These are phyloP conservation scores for Fusarium graminum DNA, from an alignment of 2,329 filamentous ascomycete genomes.

Conservation along the genomic window DNA sequence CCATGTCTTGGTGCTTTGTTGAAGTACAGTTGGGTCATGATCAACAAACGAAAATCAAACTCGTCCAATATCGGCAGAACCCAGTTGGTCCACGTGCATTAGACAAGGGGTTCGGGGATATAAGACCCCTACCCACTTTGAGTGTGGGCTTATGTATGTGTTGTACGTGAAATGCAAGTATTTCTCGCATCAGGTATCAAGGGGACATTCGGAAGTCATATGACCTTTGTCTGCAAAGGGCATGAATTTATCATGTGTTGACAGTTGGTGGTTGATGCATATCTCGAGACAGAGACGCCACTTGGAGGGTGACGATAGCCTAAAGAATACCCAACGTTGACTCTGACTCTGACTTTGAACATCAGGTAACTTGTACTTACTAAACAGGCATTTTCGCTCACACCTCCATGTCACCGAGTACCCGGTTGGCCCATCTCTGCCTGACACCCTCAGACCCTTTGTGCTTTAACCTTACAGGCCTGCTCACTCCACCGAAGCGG, in stretches of 20 bases:
- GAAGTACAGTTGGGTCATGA: neutral
- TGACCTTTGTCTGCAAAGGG: neutral
- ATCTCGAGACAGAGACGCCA: too few species aligned
- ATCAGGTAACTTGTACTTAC: neutral
- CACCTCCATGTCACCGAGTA: constrained; percentile 37
- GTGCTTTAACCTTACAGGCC: neutral
- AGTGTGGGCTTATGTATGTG: neutral
- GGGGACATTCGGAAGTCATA: neutral
- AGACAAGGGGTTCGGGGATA: constrained; percentile 9
- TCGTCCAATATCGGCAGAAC: neutral
- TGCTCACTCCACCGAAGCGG: constrained; percentile 29
- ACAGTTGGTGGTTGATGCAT: too few species aligned
- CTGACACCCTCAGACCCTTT: constrained; percentile 6
- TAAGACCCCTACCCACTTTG: neutral
- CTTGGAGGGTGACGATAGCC: constrained; percentile 1
- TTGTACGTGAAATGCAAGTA: constrained; percentile 3
- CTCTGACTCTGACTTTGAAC: neutral
- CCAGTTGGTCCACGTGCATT: neutral
- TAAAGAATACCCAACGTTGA: neutral
- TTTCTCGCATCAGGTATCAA: constrained; percentile 16
- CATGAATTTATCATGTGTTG: too few species aligned
- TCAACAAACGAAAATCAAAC: constrained; percentile 33
- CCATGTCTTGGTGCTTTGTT: neutral
- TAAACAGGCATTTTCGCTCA: constrained; percentile 2
- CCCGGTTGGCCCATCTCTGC: constrained; percentile 20